Evolutionary conservation across 2,329 filamentous ascomycete species (phyloP).

Genomic region (Pseudocercospora fuligena): DNA sequence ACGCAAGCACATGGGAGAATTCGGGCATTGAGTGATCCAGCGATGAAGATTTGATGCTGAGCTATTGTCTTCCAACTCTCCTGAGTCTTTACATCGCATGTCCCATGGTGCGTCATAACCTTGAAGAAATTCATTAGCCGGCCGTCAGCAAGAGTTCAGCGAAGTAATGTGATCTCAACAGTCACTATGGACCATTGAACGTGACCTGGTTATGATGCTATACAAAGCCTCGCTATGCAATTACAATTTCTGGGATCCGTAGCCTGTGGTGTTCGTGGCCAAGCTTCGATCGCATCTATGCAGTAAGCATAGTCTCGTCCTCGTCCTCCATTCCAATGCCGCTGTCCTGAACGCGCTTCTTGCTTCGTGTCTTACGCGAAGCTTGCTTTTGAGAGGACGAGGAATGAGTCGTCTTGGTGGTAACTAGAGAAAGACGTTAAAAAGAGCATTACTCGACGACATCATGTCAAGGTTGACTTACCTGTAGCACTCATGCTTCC

Average conservation of each 20-base stretch:
- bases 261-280: not conserved
- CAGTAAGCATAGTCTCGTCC: conserved; percentile 19
- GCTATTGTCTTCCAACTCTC: too few relatives aligned
- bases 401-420: conserved; percentile 8
- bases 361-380: conserved; percentile 17
- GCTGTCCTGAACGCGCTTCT: conserved; percentile 34
- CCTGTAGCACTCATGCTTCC: conserved; percentile 30
- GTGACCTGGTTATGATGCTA: not conserved
- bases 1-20: too few relatives aligned
- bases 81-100: not conserved
- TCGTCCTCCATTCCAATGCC: conserved; percentile 34
- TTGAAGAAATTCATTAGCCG: not conserved
- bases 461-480: not conserved
- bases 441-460: not conserved
- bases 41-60: too few relatives aligned
- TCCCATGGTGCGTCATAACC: not conserved
- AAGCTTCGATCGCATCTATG: conserved; percentile 8
- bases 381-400: not conserved
- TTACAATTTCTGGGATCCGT: conserved; percentile 4
- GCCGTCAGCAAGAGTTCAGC: not conserved
- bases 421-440: conserved; percentile 17
- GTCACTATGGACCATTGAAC: not conserved
- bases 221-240: conserved; percentile 2
- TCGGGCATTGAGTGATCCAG: too few relatives aligned
- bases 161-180: not conserved